Conservation (phyloP, 1,139 yeast genomes). For the Yamadazyma oceani region DNA sequence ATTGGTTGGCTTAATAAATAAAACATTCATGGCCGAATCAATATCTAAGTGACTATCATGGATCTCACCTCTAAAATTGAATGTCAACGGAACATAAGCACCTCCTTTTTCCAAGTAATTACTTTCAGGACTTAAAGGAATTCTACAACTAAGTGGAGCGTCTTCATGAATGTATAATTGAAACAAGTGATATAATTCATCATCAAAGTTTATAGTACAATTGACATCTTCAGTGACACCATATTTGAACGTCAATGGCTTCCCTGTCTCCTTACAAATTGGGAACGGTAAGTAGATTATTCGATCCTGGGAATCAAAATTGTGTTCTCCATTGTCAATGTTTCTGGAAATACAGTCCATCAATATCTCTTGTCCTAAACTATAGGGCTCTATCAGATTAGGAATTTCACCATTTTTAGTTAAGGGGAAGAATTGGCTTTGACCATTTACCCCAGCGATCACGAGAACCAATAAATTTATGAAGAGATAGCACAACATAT, state of each 20-base stretch:
- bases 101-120: constrained; percentile 48
- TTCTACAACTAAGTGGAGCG: constrained; percentile 69
- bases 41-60: constrained; percentile 71
- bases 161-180: constrained; percentile 78
- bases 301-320: constrained; percentile 58
- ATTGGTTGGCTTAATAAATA: constrained; percentile 45
- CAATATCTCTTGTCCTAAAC: constrained; percentile 44
- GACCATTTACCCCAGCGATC: background rate
- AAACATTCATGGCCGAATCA: constrained; percentile 58
- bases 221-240: constrained; percentile 53
- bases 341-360: constrained; percentile 66
- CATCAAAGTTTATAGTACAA: constrained; percentile 66
- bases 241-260: constrained; percentile 54
- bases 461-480: background rate
- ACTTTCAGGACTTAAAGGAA: constrained; percentile 50
- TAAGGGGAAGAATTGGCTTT: constrained; percentile 17
- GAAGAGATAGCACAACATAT: background rate
- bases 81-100: constrained; percentile 58
- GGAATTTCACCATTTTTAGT: constrained; percentile 35
- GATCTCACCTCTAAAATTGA: constrained; percentile 67
- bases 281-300: constrained; percentile 63
- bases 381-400: constrained; percentile 34
- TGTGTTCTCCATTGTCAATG: constrained; percentile 76
- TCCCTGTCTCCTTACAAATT: constrained; percentile 61
- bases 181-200: constrained; percentile 68